Conservation (phyloP, 306 rosid species). For the Trichosanthes truncata region DNA sequence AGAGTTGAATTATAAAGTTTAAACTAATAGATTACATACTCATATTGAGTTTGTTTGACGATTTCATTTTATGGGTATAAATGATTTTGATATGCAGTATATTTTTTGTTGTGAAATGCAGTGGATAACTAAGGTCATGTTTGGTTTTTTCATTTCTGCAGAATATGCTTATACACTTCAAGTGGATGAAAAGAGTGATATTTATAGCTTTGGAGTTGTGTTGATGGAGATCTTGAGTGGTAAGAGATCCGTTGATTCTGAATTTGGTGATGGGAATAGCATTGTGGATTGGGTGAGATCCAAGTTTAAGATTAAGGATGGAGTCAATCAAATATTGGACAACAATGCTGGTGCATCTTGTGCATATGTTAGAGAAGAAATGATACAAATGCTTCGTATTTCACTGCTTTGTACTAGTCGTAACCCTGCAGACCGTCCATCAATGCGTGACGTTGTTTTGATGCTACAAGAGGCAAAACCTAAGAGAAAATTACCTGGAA, state of each 20-base stretch:
- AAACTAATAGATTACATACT: no score
- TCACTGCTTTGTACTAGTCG: slow-evolving; percentile 83
- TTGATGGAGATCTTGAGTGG: slow-evolving; percentile 71
- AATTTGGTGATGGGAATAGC: slow-evolving; percentile 85
- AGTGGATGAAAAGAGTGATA: slow-evolving; percentile 94
- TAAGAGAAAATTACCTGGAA: slow-evolving; percentile 41
- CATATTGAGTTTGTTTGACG: no score
- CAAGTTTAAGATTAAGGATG: slow-evolving; percentile 49
- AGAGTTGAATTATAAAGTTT: no score
- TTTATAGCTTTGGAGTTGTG: slow-evolving; percentile 79
- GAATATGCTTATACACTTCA: slow-evolving; percentile 87
- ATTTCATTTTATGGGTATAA: no score
- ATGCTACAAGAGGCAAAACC: slow-evolving; percentile 86
- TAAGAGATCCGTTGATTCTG: slow-evolving; percentile 46
- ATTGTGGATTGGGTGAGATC: slow-evolving; percentile 77
- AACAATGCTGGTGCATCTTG: slow-evolving; percentile 66
- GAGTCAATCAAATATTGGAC: slow-evolving; percentile 42
- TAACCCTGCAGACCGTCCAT: slow-evolving; percentile 69
- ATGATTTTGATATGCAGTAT: no score
- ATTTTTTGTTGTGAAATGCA: no score
- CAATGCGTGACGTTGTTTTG: slow-evolving; percentile 84
- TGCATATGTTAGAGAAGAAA: slow-evolving; percentile 50
- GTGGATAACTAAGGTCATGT: no score
- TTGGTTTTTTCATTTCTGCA: slow-evolving; percentile 18
- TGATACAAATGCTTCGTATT: slow-evolving; percentile 80